These are phyloP conservation scores for Lodderomyces oxycetoniae DNA, from an alignment of 1,139 yeast species.

Conservation along the genomic window DNA sequence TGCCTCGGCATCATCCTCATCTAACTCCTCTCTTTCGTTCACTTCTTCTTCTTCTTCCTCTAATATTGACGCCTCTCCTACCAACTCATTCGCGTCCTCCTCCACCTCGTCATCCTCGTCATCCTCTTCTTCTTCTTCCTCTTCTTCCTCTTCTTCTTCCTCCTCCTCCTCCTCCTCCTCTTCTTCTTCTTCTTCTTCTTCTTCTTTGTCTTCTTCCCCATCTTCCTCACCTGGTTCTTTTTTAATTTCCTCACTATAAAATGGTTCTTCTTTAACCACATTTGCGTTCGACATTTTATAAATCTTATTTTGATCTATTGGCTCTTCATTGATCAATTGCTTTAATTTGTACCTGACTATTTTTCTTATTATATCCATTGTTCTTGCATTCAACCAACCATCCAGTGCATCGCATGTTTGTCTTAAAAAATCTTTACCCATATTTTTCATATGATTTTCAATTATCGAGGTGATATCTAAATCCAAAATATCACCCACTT, in stretches of 20 bases:
- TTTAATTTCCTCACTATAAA: constrained; percentile 12
- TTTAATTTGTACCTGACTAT: constrained; percentile 70
- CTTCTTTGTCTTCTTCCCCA: background rate
- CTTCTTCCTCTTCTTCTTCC: background rate
- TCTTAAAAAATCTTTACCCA: constrained; percentile 41
- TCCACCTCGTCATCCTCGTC: background rate
- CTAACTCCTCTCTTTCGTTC: background rate
- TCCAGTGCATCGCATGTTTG: constrained; percentile 42
- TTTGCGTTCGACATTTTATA: constrained; percentile 40
- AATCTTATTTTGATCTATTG: constrained; percentile 37
- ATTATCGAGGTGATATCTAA: constrained; percentile 53
- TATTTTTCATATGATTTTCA: constrained; percentile 27
- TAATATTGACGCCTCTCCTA: background rate
- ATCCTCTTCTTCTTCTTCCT: constrained; percentile 3
- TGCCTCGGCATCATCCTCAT: constrained; percentile 12
- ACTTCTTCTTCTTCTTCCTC: constrained; percentile 1
- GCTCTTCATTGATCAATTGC: constrained; percentile 44
- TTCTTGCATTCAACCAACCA: constrained; percentile 74
- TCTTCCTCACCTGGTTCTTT: background rate
- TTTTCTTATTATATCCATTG: constrained; percentile 60
- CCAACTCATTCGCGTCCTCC: background rate
- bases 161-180: constrained; percentile 5
- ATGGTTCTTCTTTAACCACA: constrained; percentile 28
- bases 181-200: constrained; percentile 5
- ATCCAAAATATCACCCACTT: constrained; percentile 77